Conservation (phyloP, 495 filamentous ascomycete species). For the Tuber aestivum region DNA sequence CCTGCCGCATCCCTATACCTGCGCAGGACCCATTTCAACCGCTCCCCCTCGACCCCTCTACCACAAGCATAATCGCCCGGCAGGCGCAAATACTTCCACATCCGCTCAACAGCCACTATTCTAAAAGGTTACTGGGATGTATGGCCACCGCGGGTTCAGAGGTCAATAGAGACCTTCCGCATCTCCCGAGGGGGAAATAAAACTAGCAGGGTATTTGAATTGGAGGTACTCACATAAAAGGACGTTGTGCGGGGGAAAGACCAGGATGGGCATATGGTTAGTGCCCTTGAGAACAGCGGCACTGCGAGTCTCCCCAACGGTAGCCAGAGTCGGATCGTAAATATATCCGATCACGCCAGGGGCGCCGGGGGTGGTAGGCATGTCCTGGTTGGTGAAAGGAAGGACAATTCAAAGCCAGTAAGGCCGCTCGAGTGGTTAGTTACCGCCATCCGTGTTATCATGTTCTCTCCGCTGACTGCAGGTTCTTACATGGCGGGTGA, state of each 20-base stretch:
- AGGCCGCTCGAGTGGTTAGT: no score
- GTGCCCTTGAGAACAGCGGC: conserved; percentile 59
- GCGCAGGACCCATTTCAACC: conserved; percentile 67
- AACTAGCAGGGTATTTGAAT: conserved; percentile 87
- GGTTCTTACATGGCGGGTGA: conserved; percentile 68
- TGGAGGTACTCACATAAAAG: conserved; percentile 57
- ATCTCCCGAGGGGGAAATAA: conserved; percentile 79
- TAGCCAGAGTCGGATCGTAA: conserved; percentile 75
- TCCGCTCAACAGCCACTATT: conserved; percentile 66
- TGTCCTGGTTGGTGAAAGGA: conserved; percentile 50
- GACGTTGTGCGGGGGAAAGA: conserved; percentile 81
- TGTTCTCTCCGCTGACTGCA: conserved; percentile 88
- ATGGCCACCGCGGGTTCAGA: conserved; percentile 70
- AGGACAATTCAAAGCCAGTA: conserved; percentile 66
- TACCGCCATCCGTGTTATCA: conserved; percentile 67
- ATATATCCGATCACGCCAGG: conserved; percentile 75
- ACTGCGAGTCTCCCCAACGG: conserved; percentile 77
- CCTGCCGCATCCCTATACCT: conserved; percentile 82
- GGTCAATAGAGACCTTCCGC: conserved; percentile 82
- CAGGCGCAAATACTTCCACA: conserved; percentile 84
- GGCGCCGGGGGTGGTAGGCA: conserved; percentile 46
- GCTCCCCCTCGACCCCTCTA: conserved; percentile 64
- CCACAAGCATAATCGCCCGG: conserved; percentile 75
- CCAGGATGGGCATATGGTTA: conserved; percentile 81
- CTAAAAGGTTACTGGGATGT: conserved; percentile 73